Percentiles rank a stretch among this genome's conserved stretches.
Conservation (phyloP, 805 yeast species). For the Monosporozyma yasuniensis region DNA sequence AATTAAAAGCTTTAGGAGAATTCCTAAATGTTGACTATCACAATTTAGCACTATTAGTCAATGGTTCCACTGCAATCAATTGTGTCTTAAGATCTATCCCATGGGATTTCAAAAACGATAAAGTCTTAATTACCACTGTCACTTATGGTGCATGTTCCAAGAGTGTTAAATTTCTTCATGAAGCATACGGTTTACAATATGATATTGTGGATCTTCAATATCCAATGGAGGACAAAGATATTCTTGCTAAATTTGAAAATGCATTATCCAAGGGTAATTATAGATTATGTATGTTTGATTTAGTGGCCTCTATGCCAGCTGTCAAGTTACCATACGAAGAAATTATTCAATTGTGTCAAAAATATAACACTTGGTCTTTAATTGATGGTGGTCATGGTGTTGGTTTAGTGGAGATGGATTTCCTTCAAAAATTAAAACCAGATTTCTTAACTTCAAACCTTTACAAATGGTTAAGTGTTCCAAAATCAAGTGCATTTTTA, state of each 20-base stretch:
- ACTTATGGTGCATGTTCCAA: slow-evolving; percentile 49
- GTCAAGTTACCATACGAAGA: slow-evolving; percentile 46
- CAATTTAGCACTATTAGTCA: slow-evolving; percentile 44
- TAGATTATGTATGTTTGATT: slow-evolving; percentile 44
- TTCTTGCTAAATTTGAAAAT: slow-evolving; percentile 30
- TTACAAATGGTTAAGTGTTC: slow-evolving; percentile 61
- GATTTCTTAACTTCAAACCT: slow-evolving; percentile 55
- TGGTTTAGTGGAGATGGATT: slow-evolving; percentile 43
- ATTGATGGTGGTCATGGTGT: slow-evolving; percentile 70
- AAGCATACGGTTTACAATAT: slow-evolving; percentile 28
- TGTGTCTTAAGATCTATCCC: slow-evolving; percentile 47
- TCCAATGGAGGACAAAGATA: slow-evolving; percentile 38
- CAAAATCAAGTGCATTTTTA: slow-evolving; percentile 49
- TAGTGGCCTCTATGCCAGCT: slow-evolving; percentile 59
- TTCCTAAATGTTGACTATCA: slow-evolving; percentile 40
- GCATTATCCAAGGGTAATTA: slow-evolving; percentile 23
- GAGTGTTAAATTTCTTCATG: slow-evolving; percentile 36
- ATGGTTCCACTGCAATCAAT: slow-evolving; percentile 56
- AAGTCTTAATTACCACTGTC: slow-evolving; percentile 40
- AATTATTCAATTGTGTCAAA: slow-evolving; percentile 37
- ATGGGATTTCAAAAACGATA: slow-evolving; percentile 38
- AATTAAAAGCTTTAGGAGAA: slow-evolving; percentile 34
- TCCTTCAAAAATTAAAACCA: slow-evolving; percentile 37
- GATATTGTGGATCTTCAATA: slow-evolving; percentile 35
- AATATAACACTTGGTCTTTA: slow-evolving; percentile 41